Evolutionary conservation across 352 stramenopile genomes (phyloP).

Genomic region (Globisporangium polare): DNA sequence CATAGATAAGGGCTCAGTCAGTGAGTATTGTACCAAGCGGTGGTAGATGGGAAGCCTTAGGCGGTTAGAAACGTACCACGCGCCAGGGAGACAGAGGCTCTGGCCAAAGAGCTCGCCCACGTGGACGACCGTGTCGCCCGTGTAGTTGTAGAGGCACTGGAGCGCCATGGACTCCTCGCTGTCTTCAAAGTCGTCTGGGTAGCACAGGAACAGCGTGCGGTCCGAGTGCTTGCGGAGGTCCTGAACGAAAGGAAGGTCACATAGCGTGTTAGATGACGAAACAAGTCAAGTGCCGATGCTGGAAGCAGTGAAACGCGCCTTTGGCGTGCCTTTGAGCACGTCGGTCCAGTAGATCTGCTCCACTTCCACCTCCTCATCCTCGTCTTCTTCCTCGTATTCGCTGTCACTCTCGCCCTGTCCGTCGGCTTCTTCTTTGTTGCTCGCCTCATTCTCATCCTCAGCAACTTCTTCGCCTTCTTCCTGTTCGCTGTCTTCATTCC

Average conservation of each 20-base stretch:
- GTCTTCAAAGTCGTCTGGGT: constrained; percentile 91
- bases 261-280: not conserved
- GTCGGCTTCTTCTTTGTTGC: constrained; percentile 13
- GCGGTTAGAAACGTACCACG: constrained; percentile 45
- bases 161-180: constrained; percentile 88
- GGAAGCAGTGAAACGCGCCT: constrained; percentile 26
- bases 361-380: constrained; percentile 72
- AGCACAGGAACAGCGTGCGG: constrained; percentile 91
- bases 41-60: not conserved
- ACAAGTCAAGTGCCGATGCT: not conserved
- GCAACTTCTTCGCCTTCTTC: constrained; percentile 27
- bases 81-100: constrained; percentile 82
- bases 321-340: constrained; percentile 63
- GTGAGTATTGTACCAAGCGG: not conserved
- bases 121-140: constrained; percentile 91
- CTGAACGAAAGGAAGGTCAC: constrained; percentile 16
- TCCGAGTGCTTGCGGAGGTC: constrained; percentile 71
- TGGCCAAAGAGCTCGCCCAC: constrained; percentile 92
- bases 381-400: constrained; percentile 20
- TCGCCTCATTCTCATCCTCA: constrained; percentile 17
- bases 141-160: constrained; percentile 88
- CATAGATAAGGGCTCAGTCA: not conserved
- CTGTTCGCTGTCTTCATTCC: constrained; percentile 18
- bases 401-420: constrained; percentile 3
- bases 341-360: constrained; percentile 87